Base-by-base conservation (phyloP, 805 yeast species). In the Metschnikowia amazonensis region DNA sequence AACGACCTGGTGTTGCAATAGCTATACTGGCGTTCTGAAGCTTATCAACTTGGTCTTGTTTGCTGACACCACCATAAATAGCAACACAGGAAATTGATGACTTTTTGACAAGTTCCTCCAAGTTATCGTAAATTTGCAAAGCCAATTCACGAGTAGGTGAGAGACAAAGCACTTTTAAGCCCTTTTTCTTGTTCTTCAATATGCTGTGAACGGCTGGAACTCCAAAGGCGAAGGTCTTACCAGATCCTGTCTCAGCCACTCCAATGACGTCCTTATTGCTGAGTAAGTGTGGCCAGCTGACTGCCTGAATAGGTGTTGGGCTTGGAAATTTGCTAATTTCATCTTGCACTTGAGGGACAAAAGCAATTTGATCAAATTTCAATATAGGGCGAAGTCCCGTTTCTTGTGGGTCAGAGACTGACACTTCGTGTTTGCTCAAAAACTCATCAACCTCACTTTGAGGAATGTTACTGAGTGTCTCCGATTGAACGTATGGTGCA, bases 81-180 rank as follows among this genome's bases (percentile, higher is more conserved):
- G 97, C 89, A 43, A 85, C 87, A 60, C 92, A 84, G 45, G 81
- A 72, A 46, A 90, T 62, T 8, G 79, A 77, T 37, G 81, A 78
- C 35, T 76, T 76, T 35, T 76, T 76, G 14, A 89, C 80, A 55
- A 89, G 75, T 23, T 70, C 74, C 49, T 78, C 77, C 66, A 90
- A 71, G 66, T 89, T 89, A 62, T 90, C 97, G 61, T 80, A 85
- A 52, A 82, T 94, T 69, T 94, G 99, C 51, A 92, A 79, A 1
- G 99, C 99, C 59, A 94, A 78, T 69, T 94, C 99, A 75, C 99
- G 84, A 8, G 99, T 94, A 47, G 99, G 99, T 2, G 97, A 89
- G 36, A 94, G 82, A 47, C 87, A 87, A 47, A 94, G 75, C 3
- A 89, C 95, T 58, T 81, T 80, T 45, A 86, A 75, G 16, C 84